Percentiles rank a stretch among this genome's conserved stretches.
Evolutionary conservation across 768 basidiomycete species (phyloP).

Genomic region (Pleurotus giganteus): DNA sequence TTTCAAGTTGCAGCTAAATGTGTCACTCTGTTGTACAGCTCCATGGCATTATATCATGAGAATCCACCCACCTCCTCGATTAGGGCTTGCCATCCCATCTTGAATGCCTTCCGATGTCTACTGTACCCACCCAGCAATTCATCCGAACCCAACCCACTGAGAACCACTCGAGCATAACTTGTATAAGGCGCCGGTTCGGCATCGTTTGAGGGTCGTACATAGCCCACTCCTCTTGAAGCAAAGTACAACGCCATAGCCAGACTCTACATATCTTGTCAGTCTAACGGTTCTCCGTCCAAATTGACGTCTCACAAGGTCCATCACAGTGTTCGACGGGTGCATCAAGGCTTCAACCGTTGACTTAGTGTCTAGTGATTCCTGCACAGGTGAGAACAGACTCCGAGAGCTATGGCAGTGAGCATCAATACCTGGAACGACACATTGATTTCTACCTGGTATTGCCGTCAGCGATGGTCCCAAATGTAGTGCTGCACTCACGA

Average conservation of each 20-base stretch:
- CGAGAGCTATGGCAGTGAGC: not conserved
- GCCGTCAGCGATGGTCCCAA: not conserved
- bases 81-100: slow-evolving; percentile 71
- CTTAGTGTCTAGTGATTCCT: slow-evolving; percentile 69
- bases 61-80: slow-evolving; percentile 66
- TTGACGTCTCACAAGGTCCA: slow-evolving; percentile 72
- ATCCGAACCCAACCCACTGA: slow-evolving; percentile 93
- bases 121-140: slow-evolving; percentile 95
- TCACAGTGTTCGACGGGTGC: slow-evolving; percentile 78
- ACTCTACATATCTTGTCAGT: slow-evolving; percentile 50
- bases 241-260: slow-evolving; percentile 92
- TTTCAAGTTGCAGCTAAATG: slow-evolving; percentile 80
- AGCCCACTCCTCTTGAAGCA: slow-evolving; percentile 79
- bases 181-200: slow-evolving; percentile 48
- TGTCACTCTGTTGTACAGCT: not conserved
- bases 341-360: slow-evolving; percentile 64
- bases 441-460: slow-evolving; percentile 75
- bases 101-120: slow-evolving; percentile 78
- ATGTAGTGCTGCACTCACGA: slow-evolving; percentile 46
- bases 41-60: not conserved
- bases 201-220: slow-evolving; percentile 37
- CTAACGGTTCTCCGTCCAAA: not conserved
- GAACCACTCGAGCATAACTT: slow-evolving; percentile 75
- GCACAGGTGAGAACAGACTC: slow-evolving; percentile 13
- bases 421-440: slow-evolving; percentile 68